Conservation (phyloP, 495 filamentous ascomycete genomes). For the Lepraria neglecta region DNA sequence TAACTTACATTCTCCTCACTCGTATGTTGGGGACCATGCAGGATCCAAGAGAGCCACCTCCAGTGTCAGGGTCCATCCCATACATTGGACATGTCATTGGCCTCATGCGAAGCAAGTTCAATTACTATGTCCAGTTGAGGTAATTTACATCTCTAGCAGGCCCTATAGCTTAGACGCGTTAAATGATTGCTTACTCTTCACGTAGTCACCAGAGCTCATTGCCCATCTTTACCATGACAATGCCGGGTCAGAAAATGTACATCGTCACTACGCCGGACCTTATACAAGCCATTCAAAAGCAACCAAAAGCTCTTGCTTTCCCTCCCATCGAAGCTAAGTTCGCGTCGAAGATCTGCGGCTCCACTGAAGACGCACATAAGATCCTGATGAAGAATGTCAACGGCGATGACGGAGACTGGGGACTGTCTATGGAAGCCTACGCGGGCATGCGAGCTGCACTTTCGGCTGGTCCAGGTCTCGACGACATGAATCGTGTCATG, state of each 20-base stretch:
- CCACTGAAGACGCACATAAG: conserved; percentile 6
- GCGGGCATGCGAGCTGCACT: conserved; percentile 6
- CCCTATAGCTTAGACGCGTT: background rate
- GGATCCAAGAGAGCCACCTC: conserved; percentile 16
- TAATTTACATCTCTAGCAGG: background rate
- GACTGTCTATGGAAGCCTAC: conserved; percentile 14
- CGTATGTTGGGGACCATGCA: background rate
- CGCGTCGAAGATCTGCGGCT: conserved; percentile 21
- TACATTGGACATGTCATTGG: conserved; percentile 25
- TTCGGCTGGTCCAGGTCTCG: conserved; percentile 5
- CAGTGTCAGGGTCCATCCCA: conserved; percentile 12
- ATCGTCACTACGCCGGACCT: conserved; percentile 40
- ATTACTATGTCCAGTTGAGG: conserved; percentile 8
- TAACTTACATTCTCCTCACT: background rate
- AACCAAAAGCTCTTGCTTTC: conserved; percentile 39
- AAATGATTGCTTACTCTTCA: background rate
- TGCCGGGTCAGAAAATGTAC: conserved; percentile 40
- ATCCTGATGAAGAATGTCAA: conserved; percentile 18
- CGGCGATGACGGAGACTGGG: conserved; percentile 19
- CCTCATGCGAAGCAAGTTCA: conserved; percentile 4
- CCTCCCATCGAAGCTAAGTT: conserved; percentile 31
- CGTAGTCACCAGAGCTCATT: conserved; percentile 3
- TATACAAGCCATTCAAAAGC: conserved; percentile 40
- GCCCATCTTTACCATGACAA: conserved; percentile 42
- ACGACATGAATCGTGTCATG: conserved; percentile 17